Evolutionary conservation across 805 yeast species (phyloP).

Genomic region (Metschnikowia colocasiae): DNA sequence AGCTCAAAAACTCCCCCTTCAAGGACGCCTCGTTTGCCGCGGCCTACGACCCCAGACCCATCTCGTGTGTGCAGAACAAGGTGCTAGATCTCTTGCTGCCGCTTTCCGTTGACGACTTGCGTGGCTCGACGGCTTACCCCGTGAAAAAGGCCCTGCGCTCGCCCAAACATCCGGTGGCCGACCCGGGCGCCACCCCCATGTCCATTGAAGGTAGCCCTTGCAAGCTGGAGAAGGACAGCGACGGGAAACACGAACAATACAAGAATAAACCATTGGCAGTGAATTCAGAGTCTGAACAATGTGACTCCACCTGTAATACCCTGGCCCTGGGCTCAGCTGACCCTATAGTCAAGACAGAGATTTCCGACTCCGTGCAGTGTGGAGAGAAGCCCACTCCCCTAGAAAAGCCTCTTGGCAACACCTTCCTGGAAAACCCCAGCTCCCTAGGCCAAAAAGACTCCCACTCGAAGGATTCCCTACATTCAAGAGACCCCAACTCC

Average conservation of each 20-base stretch:
- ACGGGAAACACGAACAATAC: not conserved
- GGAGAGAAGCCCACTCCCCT: no score
- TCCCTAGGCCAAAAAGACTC: no score
- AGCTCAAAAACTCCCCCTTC: not conserved
- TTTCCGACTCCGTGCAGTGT: no score
- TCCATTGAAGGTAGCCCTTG: constrained; percentile 25
- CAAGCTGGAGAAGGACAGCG: not conserved
- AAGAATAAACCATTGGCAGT: not conserved
- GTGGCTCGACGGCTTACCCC: constrained; percentile 18
- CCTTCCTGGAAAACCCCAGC: no score
- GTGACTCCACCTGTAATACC: no score
- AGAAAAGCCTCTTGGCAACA: no score
- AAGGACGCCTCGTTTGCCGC: not conserved
- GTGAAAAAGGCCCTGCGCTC: constrained; percentile 6
- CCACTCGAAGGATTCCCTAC: no score
- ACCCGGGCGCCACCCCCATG: constrained; percentile 26
- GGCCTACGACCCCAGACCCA: not conserved
- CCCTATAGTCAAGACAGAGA: no score
- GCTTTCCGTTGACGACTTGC: constrained; percentile 35
- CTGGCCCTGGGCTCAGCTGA: no score
- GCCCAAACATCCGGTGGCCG: constrained; percentile 4
- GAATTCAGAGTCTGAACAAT: no score
- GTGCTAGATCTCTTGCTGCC: constrained; percentile 40
- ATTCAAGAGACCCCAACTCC: not conserved
- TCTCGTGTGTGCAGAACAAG: constrained; percentile 13